phyloP scores from a whole-genome alignment of 768 basidiomycete species.

The Boletus rufocinnamomeus region DNA sequence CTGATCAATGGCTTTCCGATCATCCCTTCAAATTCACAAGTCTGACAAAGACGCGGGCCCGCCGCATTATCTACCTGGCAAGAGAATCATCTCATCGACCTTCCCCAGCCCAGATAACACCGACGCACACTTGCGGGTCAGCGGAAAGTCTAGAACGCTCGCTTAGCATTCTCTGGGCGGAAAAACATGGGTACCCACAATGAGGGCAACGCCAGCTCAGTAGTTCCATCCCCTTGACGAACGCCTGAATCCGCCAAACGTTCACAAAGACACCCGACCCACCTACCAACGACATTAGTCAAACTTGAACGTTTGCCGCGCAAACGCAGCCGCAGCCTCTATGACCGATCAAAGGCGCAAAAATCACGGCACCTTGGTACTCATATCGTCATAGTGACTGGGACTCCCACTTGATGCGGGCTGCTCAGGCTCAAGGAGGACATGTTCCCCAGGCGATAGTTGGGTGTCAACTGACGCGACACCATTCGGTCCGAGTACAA shows the following conservation, averaged over 20 bases:
- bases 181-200: conserved; percentile 4
- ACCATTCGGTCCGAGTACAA: not conserved
- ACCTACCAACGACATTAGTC: conserved; percentile 24
- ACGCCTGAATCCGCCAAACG: not conserved
- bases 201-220: conserved; percentile 17
- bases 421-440: not conserved
- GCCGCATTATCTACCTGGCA: conserved; percentile 3
- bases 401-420: not conserved
- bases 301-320: conserved; percentile 12
- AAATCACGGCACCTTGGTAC: not conserved
- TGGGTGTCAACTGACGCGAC: not conserved
- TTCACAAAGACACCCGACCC: not conserved
- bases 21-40: conserved; percentile 6
- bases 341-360: not conserved
- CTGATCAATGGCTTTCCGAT: conserved; percentile 9
- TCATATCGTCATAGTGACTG: not conserved
- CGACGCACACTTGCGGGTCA: conserved; percentile 1
- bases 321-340: conserved; percentile 12
- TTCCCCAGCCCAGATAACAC: conserved; percentile 21
- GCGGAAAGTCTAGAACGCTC: conserved; percentile 13
- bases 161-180: not conserved
- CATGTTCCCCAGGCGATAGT: not conserved
- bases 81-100: conserved; percentile 14
- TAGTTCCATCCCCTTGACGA: conserved; percentile 18
- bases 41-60: not conserved